Conservation (phyloP, 2,329 filamentous ascomycete species). For the Trichoderma polysporum region DNA sequence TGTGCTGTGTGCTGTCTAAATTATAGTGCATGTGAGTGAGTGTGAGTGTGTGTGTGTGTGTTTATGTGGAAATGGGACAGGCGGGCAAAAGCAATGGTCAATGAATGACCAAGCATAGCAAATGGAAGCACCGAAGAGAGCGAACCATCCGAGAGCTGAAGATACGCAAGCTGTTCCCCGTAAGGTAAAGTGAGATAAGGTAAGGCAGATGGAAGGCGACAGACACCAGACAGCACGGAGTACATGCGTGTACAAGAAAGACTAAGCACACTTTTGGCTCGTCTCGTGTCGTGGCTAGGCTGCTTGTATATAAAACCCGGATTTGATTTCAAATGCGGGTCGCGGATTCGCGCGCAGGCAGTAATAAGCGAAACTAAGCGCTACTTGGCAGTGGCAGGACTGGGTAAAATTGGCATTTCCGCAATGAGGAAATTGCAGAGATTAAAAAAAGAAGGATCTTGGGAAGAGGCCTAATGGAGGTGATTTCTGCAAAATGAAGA, state of each 20-base stretch:
- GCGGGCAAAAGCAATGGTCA: neutral
- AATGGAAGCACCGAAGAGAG: neutral
- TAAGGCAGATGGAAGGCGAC: constrained; percentile 3
- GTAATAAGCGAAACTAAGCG: constrained; percentile 16
- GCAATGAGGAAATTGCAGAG: neutral
- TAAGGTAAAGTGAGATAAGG: neutral
- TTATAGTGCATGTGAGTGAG: too few relatives aligned
- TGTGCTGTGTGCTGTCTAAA: too few relatives aligned
- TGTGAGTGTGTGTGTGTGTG: neutral
- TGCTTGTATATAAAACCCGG: neutral
- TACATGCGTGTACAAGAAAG: neutral
- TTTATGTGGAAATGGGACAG: neutral
- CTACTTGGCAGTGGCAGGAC: neutral
- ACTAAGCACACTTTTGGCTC: neutral
- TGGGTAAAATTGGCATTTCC: neutral
- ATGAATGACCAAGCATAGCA: neutral
- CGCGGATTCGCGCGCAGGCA: constrained; percentile 3
- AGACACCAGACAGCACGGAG: neutral
- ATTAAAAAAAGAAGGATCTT: neutral
- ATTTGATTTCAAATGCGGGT: constrained; percentile 19
- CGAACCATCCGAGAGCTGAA: neutral
- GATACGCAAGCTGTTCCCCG: neutral
- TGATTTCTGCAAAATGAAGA: too few relatives aligned
- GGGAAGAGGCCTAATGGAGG: neutral
- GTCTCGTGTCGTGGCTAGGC: neutral